Evolutionary conservation across 2,329 filamentous ascomycete genomes (phyloP).

Genomic region (Fusarium praegraminearum): DNA sequence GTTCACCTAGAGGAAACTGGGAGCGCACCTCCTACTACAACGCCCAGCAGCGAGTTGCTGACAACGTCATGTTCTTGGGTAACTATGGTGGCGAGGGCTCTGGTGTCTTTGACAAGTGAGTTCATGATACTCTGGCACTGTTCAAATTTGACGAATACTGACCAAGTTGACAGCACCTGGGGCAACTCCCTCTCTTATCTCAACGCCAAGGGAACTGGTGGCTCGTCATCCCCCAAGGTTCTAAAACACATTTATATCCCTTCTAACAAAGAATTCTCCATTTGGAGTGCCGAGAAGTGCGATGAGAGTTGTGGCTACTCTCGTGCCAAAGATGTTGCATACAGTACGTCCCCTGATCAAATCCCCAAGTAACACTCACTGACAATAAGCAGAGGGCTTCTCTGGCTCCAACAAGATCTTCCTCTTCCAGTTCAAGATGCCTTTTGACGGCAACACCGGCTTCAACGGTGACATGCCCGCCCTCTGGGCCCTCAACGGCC

Average conservation of each 20-base stretch:
- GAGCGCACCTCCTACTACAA: conserved; percentile 61
- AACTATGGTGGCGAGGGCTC: conserved; percentile 61
- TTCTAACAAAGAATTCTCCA: conserved; percentile 61
- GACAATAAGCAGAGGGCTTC: conserved; percentile 70
- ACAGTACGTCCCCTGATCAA: conserved; percentile 53
- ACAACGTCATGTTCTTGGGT: conserved; percentile 62
- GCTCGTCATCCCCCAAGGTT: conserved; percentile 55
- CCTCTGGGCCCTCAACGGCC: conserved; percentile 80
- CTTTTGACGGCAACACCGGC: conserved; percentile 64
- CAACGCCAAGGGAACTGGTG: conserved; percentile 56
- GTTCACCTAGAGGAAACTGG: conserved; percentile 51
- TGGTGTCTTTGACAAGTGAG: conserved; percentile 59
- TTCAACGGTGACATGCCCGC: conserved; percentile 76
- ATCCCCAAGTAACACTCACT: not conserved
- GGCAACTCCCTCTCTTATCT: conserved; percentile 62
- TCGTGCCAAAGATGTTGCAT: conserved; percentile 59
- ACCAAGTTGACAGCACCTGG: conserved; percentile 52
- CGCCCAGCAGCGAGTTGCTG: conserved; percentile 53
- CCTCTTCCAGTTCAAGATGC: conserved; percentile 81
- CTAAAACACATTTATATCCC: conserved; percentile 56
- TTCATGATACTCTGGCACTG: conserved; percentile 9
- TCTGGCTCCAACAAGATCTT: conserved; percentile 77
- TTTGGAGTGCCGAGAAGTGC: conserved; percentile 60
- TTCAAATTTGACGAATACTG: not conserved
- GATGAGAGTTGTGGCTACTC: conserved; percentile 58